Base-by-base conservation (phyloP, 2,329 filamentous ascomycete genomes). In the Ceratocystis lukuohia region DNA sequence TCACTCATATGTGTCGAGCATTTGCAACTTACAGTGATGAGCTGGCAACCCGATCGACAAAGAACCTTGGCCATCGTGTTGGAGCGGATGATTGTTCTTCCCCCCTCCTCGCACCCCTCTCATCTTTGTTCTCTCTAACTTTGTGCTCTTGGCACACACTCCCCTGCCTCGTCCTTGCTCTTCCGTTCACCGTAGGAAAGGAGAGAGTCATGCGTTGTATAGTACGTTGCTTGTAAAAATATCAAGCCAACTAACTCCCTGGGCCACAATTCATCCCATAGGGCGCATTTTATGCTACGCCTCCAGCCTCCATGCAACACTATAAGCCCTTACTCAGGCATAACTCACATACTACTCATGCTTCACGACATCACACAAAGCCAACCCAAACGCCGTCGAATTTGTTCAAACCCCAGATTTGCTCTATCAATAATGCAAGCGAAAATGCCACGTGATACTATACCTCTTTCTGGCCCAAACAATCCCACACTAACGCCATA, bases 21-120 rank as follows among this genome's bases (percentile, higher is more conserved):
- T 8, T 10, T 33, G n/a, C 28, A 30, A 57, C 28, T n/a, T 57
- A 17, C 22, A 30, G 20, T 25, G 22, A 28, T 57, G 53, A 30
- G 22, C 30, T 57, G 53, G 53, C 53, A 57, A 57, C 25, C 22
- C n/a, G 53, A 57, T 57, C 53, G 12, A 57, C 53, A 33, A 17
- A 30, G 10, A 57, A 15, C 37, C 15, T 57, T 57, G 53, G 53
- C 53, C 20, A 20, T 56, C 8, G 10, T 30, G 25, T 56, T 56
- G 50, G 50, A 25, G 53, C 53, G 53, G 53, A 30, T 30, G 53
- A 57, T 57, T 57, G 53, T 57, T 57, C 30, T 57, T 30, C 53
- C 53, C 50, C 68, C 2, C 65, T 69, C n/a, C 57, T 41, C 12
- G 17, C 7, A 12, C 30, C 28, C 20, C 30, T 22, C 8, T 61